A percentile compares a stretch with the other conserved stretches of the same genome.
phyloP scores from a whole-genome alignment of 202 grass and related monocot species.

The Saccharum hybrid region DNA sequence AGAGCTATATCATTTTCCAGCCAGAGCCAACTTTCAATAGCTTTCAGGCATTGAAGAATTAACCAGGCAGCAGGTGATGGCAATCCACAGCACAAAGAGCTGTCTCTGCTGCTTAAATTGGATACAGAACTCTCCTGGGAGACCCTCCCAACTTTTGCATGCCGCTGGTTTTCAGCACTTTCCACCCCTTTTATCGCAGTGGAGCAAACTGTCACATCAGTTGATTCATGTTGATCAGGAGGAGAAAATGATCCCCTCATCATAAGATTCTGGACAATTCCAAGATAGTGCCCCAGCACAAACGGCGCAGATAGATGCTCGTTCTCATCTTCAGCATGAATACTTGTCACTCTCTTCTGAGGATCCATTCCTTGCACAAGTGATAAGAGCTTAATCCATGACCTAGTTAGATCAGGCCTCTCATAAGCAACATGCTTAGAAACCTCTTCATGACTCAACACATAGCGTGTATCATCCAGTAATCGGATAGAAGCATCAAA shows the following conservation, averaged over 20 bases:
- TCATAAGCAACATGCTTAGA: slow-evolving; percentile 77
- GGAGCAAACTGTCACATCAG: slow-evolving; percentile 69
- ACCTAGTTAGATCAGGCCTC: slow-evolving; percentile 77
- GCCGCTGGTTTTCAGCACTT: slow-evolving; percentile 64
- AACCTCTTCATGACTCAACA: slow-evolving; percentile 82
- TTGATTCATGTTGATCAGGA: slow-evolving; percentile 68
- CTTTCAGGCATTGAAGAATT: slow-evolving; percentile 77
- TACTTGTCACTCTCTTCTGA: slow-evolving; percentile 79
- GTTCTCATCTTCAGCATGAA: slow-evolving; percentile 91
- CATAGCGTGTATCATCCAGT: slow-evolving; percentile 86
- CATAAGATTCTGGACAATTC: slow-evolving; percentile 77
- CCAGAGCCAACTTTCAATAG: slow-evolving; percentile 94
- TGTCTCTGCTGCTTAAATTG: slow-evolving; percentile 47
- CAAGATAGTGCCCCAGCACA: slow-evolving; percentile 71
- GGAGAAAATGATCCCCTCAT: slow-evolving; percentile 75
- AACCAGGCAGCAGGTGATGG: slow-evolving; percentile 63
- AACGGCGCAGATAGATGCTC: slow-evolving; percentile 81
- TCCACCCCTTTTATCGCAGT: slow-evolving; percentile 57
- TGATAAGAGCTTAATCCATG: slow-evolving; percentile 89
- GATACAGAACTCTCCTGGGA: slow-evolving; percentile 56
- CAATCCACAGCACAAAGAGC: slow-evolving; percentile 35
- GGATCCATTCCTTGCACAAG: slow-evolving; percentile 91
- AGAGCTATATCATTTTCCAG: slow-evolving; percentile 58
- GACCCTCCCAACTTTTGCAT: slow-evolving; percentile 94
- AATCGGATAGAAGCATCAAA: slow-evolving; percentile 75